A percentile compares a stretch with the other conserved stretches of the same genome.
These are phyloP conservation scores for Mallotus japonicus DNA, from an alignment of 441 rosid genomes.

Conservation along the genomic window DNA sequence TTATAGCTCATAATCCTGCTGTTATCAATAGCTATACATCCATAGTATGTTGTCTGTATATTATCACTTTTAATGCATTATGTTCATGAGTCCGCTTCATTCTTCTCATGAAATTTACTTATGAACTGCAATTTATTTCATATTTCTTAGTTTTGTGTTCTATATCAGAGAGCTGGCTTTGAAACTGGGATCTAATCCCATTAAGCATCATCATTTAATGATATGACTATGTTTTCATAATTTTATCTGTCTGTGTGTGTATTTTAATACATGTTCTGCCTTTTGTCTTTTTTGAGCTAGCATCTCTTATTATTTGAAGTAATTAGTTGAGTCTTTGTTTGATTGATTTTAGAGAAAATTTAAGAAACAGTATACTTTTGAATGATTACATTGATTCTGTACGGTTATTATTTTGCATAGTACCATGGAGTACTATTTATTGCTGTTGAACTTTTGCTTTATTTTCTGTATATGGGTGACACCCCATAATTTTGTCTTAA, in stretches of 20 bases:
- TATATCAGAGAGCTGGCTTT: not conserved
- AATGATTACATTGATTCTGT: too few species aligned
- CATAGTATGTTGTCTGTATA: not conserved
- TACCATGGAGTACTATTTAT: not conserved
- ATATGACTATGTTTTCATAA: not conserved
- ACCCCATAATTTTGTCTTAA: not conserved
- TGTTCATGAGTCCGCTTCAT: not conserved
- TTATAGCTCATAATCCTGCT: not conserved
- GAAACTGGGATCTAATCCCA: not conserved
- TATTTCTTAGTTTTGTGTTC: not conserved
- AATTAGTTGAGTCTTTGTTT: not conserved
- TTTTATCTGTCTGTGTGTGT: not conserved
- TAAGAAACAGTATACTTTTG: not conserved
- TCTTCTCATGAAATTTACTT: not conserved
- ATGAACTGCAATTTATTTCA: not conserved
- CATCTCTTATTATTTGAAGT: not conserved
- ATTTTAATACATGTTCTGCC: not conserved
- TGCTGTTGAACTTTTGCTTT: not conserved
- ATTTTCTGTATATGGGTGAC: not conserved
- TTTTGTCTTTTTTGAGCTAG: not conserved
- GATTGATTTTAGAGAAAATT: not conserved
- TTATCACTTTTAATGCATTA: not conserved
- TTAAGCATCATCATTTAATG: not conserved
- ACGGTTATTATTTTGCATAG: not conserved
- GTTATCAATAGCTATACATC: not conserved